Evolutionary conservation across 1,139 yeast genomes (phyloP).

Genomic region (Ogataea hybrid): DNA sequence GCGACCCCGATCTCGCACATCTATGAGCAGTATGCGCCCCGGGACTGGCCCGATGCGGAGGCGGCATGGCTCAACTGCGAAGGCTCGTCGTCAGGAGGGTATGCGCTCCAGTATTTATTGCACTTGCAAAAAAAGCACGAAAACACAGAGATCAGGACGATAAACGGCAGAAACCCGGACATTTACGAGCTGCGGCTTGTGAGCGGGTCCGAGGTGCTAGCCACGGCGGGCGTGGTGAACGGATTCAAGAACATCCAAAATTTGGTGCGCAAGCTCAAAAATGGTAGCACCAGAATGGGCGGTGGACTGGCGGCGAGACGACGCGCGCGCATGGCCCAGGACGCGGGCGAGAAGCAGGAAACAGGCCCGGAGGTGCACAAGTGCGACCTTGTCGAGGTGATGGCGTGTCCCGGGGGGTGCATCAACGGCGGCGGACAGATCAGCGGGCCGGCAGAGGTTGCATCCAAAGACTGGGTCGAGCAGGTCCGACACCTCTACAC

Average conservation of each 20-base stretch:
- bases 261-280: constrained; percentile 74
- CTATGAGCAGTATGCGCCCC: constrained; percentile 45
- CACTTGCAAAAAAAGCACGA: constrained; percentile 28
- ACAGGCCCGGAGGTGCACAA: constrained; percentile 23
- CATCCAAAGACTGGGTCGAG: constrained; percentile 44
- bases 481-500: constrained; percentile 30
- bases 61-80: constrained; percentile 69
- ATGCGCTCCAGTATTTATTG: constrained; percentile 59
- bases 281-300: constrained; percentile 2
- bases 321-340: constrained; percentile 25
- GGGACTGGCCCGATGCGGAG: constrained; percentile 53
- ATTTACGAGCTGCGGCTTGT: constrained; percentile 65
- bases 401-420: constrained; percentile 99
- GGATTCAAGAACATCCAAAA: constrained; percentile 96
- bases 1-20: constrained; percentile 23
- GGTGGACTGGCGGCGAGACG: constrained; percentile 34
- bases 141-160: constrained; percentile 25
- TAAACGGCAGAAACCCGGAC: constrained; percentile 74
- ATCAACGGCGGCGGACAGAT: constrained; percentile 97
- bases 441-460: constrained; percentile 41
- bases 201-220: constrained; percentile 40
- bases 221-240: constrained; percentile 74
- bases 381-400: constrained; percentile 86
- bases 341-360: constrained; percentile 10
- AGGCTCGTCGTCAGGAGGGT: constrained; percentile 93